These are phyloP conservation scores for Cyclanthera cordifolia DNA, from an alignment of 306 rosid genomes.

Conservation along the genomic window DNA sequence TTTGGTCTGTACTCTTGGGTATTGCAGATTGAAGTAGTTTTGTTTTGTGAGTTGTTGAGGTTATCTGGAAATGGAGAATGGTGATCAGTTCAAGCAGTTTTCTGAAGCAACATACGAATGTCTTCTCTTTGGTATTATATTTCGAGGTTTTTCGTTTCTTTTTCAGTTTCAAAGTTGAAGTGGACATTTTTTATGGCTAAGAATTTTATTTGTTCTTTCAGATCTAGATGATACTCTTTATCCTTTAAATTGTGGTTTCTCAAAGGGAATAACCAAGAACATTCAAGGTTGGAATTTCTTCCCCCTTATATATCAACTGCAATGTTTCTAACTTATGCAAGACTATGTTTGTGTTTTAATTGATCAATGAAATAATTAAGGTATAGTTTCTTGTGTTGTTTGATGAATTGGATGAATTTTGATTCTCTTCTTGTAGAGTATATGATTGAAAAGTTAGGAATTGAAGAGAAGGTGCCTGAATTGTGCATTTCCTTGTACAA, in stretches of 20 bases:
- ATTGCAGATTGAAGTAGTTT: neutral
- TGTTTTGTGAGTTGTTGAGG: neutral
- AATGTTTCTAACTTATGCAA: neutral
- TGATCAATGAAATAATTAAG: neutral
- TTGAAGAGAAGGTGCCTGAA: slow-evolving; percentile 50
- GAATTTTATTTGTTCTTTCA: slow-evolving; percentile 22
- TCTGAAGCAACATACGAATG: slow-evolving; percentile 52
- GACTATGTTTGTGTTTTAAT: neutral
- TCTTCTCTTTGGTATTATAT: slow-evolving; percentile 56
- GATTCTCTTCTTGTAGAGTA: slow-evolving; percentile 26
- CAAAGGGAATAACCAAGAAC: slow-evolving; percentile 39
- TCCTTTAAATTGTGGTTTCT: slow-evolving; percentile 58
- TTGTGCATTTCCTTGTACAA: slow-evolving; percentile 44
- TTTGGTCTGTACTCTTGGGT: neutral
- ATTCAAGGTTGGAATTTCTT: slow-evolving; percentile 42
- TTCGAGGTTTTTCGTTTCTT: neutral
- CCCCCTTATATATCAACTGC: neutral
- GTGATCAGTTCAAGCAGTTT: slow-evolving; percentile 28
- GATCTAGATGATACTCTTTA: slow-evolving; percentile 94
- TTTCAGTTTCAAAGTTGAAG: neutral
- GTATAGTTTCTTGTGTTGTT: neutral
- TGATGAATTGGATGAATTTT: neutral
- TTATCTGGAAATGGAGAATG: slow-evolving; percentile 42
- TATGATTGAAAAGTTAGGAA: slow-evolving; percentile 61
- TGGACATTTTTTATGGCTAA: neutral